Evolutionary conservation across 768 basidiomycete species (phyloP).

Genomic region (Rhizopogon rudus): DNA sequence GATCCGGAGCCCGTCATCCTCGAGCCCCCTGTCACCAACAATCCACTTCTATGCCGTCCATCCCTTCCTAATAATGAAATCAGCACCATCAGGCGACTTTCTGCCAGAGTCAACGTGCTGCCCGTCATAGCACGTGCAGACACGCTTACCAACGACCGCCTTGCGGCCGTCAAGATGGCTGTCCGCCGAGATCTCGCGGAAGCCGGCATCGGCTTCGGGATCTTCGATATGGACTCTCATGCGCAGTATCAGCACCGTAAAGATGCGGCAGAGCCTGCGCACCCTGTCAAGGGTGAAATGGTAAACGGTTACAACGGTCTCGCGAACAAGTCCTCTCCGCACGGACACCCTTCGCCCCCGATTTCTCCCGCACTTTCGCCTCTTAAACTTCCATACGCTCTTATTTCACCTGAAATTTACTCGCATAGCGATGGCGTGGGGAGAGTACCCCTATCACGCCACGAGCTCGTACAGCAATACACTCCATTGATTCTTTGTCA

Average conservation of each 20-base stretch:
- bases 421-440: slow-evolving; percentile 79
- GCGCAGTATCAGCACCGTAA: slow-evolving; percentile 40
- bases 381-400: slow-evolving; percentile 74
- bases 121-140: slow-evolving; percentile 83
- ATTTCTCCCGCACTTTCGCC: slow-evolving; percentile 60
- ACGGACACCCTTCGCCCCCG: slow-evolving; percentile 56
- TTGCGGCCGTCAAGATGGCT: slow-evolving; percentile 74
- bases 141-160: slow-evolving; percentile 74
- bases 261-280: slow-evolving; percentile 38
- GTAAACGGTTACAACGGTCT: slow-evolving; percentile 47
- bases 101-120: slow-evolving; percentile 80
- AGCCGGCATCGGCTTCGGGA: slow-evolving; percentile 84
- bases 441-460: slow-evolving; percentile 51
- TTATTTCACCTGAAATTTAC: slow-evolving; percentile 80
- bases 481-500: slow-evolving; percentile 48
- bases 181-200: slow-evolving; percentile 78
- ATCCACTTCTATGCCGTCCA: slow-evolving; percentile 62
- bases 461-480: slow-evolving; percentile 73
- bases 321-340: slow-evolving; percentile 47
- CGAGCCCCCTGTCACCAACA: slow-evolving; percentile 72
- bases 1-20: slow-evolving; percentile 75
- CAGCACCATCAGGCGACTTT: slow-evolving; percentile 71
- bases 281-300: slow-evolving; percentile 44
- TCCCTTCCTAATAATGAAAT: slow-evolving; percentile 70
- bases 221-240: slow-evolving; percentile 73